Conservation (phyloP, 2,329 filamentous ascomycete genomes). For the Penicillium fuscoglaucum region DNA sequence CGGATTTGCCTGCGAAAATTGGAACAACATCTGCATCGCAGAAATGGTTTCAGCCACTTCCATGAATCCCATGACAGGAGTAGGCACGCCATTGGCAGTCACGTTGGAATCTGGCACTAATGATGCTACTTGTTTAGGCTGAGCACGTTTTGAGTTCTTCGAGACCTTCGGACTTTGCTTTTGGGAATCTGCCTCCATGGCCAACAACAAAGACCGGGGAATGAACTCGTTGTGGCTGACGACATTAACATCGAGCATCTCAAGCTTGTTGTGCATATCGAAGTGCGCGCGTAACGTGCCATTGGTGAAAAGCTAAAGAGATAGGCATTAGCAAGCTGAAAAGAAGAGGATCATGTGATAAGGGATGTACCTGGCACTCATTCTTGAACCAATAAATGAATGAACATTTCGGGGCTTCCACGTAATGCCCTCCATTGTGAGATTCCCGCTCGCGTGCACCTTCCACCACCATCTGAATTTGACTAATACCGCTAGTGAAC, state of each 20-base stretch:
- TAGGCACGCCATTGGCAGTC: slow-evolving; percentile 56
- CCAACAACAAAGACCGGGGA: slow-evolving; percentile 61
- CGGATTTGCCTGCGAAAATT: slow-evolving; percentile 55
- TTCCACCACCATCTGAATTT: slow-evolving; percentile 83
- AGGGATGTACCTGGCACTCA: slow-evolving; percentile 68
- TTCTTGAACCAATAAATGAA: slow-evolving; percentile 89
- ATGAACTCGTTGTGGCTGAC: slow-evolving; percentile 79
- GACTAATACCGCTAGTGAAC: slow-evolving; percentile 81
- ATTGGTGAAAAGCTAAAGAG: slow-evolving; percentile 66
- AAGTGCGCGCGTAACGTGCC: slow-evolving; percentile 79
- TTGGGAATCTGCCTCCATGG: slow-evolving; percentile 53
- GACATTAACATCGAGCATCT: slow-evolving; percentile 79
- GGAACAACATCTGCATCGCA: slow-evolving; percentile 62
- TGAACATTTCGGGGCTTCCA: slow-evolving; percentile 74
- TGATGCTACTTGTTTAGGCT: slow-evolving; percentile 48
- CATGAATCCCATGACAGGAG: slow-evolving; percentile 59
- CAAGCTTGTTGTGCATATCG: slow-evolving; percentile 75
- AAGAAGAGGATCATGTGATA: slow-evolving; percentile 19
- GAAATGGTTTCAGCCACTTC: slow-evolving; percentile 68
- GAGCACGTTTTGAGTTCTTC: slow-evolving; percentile 55
- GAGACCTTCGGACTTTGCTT: slow-evolving; percentile 61
- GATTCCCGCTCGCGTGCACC: slow-evolving; percentile 60
- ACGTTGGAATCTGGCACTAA: slow-evolving; percentile 48
- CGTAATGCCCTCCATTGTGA: slow-evolving; percentile 66
- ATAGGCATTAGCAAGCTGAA: slow-evolving; percentile 5